Base-by-base conservation (phyloP, 169 alveolate species). In the Cystoisospora suis region DNA sequence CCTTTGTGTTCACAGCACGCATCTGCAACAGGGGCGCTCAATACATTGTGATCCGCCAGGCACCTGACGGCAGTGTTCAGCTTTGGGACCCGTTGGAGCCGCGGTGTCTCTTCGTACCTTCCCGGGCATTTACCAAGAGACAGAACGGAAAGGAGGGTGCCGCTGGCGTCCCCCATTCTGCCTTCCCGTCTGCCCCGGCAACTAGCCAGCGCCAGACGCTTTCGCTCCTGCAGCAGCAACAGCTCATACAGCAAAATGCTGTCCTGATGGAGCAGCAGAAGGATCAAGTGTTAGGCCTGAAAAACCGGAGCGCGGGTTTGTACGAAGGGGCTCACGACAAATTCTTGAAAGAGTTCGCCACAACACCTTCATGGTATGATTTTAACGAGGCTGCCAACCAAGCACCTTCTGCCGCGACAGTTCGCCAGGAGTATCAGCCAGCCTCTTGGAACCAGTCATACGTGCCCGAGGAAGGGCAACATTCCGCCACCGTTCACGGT, bases 51-150 rank as follows among this genome's bases (percentile, higher is more conserved):
- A n/a, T 86, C 59, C 85, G 91, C 75, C 75, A 61, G 42, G 81
- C 91, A 20, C 75, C 72, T 0, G 75, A 77, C 36, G 75, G 75
- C 45, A 56, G 85, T 46, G 91, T 77, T 1, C 91, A 86, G 75
- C 69, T 86, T 7, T 86, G 91, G 91, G 75, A 86, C 38, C 91
- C 91, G 0, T 32, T 47, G 40, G 83, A 72, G 56, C 83, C 83
- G 27, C 83, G 83, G 38, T 72, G 83, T 32, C 20, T 72, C 20
- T 72, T 72, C 56, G 38, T 72, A 56, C 83, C 83, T 0, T 72
- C 83, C 15, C 47, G 58, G 36, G 56, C 83, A 38, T 72, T 36
- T 53, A n/a, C 38, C 58, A 38, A 72, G 56, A 1, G 83, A 34
- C 36, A 27, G 42, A 65, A 65, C 45, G 34, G 23, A 6, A 0